phyloP scores from a whole-genome alignment of 129 eudicot genomes.

The Ambrosia trifida region DNA sequence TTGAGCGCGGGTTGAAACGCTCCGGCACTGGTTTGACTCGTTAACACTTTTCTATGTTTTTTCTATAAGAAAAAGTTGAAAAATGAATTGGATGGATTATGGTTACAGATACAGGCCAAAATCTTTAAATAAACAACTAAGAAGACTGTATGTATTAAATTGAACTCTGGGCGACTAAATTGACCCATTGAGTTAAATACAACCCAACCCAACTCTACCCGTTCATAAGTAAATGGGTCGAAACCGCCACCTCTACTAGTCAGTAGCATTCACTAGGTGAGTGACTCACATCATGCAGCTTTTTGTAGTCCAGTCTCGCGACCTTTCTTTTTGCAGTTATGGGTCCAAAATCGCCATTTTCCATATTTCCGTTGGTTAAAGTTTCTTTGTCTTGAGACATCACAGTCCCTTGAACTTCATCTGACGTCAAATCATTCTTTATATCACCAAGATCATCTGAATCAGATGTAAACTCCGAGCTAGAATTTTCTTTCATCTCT shows the following conservation, averaged over 20 bases:
- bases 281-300: slow-evolving; percentile 80
- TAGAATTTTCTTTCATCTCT: slow-evolving; percentile 51
- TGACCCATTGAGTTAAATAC: background rate
- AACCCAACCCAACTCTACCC: background rate
- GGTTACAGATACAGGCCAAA: background rate
- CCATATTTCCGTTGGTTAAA: slow-evolving; percentile 22
- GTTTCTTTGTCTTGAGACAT: slow-evolving; percentile 24
- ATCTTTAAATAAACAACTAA: background rate
- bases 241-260: background rate
- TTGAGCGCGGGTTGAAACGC: background rate
- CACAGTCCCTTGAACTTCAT: slow-evolving; percentile 33
- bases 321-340: slow-evolving; percentile 55
- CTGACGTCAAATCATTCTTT: slow-evolving; percentile 38
- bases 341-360: slow-evolving; percentile 39
- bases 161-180: background rate
- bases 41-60: background rate
- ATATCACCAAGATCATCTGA: slow-evolving; percentile 63
- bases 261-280: slow-evolving; percentile 16
- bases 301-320: slow-evolving; percentile 82
- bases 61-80: background rate
- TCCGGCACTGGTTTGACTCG: background rate
- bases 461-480: slow-evolving; percentile 89
- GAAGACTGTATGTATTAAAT: background rate
- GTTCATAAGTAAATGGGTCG: background rate
- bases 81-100: background rate